These are phyloP conservation scores for Neobulgaria alba DNA, from an alignment of 2,329 filamentous ascomycete genomes.

Conservation along the genomic window DNA sequence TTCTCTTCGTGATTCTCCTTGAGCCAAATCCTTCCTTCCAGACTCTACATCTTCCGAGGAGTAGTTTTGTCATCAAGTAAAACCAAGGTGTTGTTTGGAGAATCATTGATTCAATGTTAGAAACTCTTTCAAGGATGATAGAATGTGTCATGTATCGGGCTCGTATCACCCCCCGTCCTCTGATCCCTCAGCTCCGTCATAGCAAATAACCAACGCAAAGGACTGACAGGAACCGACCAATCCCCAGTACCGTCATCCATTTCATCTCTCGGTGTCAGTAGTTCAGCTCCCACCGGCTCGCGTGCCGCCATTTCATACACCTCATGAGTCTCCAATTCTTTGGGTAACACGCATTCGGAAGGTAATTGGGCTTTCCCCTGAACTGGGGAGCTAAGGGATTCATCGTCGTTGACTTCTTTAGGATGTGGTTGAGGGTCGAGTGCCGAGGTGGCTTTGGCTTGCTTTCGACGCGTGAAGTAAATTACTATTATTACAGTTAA, in stretches of 20 bases:
- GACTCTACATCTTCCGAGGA: too few species aligned
- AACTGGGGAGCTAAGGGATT: neutral
- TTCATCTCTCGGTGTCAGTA: conserved; percentile 13
- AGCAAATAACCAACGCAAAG: conserved; percentile 18
- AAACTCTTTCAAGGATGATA: conserved; percentile 23
- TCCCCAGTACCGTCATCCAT: conserved; percentile 8
- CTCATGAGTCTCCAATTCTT: conserved; percentile 18
- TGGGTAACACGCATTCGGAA: conserved; percentile 12
- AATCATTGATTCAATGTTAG: too few species aligned
- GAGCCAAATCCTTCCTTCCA: too few species aligned
- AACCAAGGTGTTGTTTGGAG: too few species aligned
- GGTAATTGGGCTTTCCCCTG: conserved; percentile 16
- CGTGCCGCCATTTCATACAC: conserved; percentile 18
- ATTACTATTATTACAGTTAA: conserved; percentile 21
- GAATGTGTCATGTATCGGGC: conserved; percentile 20
- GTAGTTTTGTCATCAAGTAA: too few species aligned
- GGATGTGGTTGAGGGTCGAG: neutral
- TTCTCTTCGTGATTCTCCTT: too few species aligned
- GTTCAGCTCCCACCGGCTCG: conserved; percentile 21
- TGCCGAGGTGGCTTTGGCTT: conserved; percentile 2
- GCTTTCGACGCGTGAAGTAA: conserved; percentile 20
- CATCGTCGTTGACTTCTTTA: conserved; percentile 9
- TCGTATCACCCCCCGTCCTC: conserved; percentile 10
- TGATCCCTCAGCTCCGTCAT: conserved; percentile 18
- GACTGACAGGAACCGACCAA: conserved; percentile 15